Evolutionary conservation across 1,139 yeast genomes (phyloP), one percentile per base, ranked within the genome.

Genomic region (Meyerozyma smithsonii): DNA sequence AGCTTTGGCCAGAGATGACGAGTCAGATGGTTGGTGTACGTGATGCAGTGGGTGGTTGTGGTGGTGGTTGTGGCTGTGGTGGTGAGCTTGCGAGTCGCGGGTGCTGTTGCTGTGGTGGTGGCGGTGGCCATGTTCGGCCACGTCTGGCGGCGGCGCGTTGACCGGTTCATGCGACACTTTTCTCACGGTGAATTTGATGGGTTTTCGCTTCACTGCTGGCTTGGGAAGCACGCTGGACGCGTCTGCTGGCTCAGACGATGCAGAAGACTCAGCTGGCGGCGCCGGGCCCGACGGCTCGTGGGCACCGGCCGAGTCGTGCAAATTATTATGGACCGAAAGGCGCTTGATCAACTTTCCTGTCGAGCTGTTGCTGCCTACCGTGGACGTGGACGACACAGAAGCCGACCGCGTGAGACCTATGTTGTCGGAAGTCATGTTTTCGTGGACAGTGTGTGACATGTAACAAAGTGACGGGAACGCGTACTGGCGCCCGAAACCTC

Each of bases 101-200:
- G n/a, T 39, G 42, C 28, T 12, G 34, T 14, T 12, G 23, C 12
- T 25, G 35, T 14, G 6, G 32, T 25, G 18, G 32, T 24, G 24
- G 34, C 35, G 25, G 11, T 40, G 33, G 2, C 43, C 42, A 11
- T 42, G 28, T 14, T 39, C 42, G 32, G 14, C 18, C 26, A 30
- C 21, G 30, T 40, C 41, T 7, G 38, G 25, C 5, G 43, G 36
- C 15, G 59, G 56, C 11, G 51, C 43, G 14, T 42, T 47, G 23
- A 61, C 54, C 2, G 60, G 47, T 35, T 67, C 74, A 40, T 61
- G 66, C 5, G 70, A 64, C 3, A 69, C 73, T 47, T 66, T 69
- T 32, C 74, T 55, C 4, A 70, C 74, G 4, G 72, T 69, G 46
- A 70, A 70, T 42, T 59, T 66, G 40, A 69, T 55, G 7, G 74